These are phyloP conservation scores for Candida schatavii DNA, from an alignment of 805 yeast genomes.

Conservation along the genomic window DNA sequence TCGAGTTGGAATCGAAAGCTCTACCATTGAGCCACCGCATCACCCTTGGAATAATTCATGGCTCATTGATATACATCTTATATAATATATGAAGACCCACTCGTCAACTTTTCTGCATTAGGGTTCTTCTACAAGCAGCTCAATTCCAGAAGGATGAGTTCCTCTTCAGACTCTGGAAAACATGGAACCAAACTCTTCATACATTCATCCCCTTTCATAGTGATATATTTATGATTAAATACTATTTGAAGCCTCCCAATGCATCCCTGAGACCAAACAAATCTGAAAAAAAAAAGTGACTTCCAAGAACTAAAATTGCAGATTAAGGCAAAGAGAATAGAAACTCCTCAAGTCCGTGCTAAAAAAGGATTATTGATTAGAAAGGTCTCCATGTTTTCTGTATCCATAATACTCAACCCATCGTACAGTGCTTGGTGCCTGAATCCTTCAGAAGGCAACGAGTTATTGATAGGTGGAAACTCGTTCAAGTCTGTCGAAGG, in stretches of 20 bases:
- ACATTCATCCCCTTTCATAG: no score
- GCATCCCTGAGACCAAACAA: no score
- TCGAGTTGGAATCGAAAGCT: slow-evolving; percentile 54
- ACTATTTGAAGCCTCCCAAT: no score
- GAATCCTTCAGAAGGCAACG: slow-evolving; percentile 14
- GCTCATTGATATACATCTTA: no score
- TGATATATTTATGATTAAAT: no score
- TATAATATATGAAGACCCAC: no score
- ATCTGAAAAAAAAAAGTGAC: not conserved
- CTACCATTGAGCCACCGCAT: slow-evolving; percentile 43
- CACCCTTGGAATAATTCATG: slow-evolving; percentile 16
- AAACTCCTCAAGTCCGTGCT: not conserved
- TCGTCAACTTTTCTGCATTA: no score
- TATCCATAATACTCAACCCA: slow-evolving; percentile 12
- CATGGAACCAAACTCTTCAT: no score
- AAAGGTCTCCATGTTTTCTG: slow-evolving; percentile 11
- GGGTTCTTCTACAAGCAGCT: no score
- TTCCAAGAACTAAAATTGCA: not conserved
- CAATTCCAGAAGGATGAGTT: no score
- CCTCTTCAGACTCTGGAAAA: no score
- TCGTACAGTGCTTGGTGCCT: slow-evolving; percentile 5
- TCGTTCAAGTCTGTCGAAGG: slow-evolving; percentile 2
- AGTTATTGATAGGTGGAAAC: not conserved
- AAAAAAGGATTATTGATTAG: slow-evolving; percentile 12
- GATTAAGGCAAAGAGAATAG: not conserved